Percentiles rank a stretch among this genome's conserved stretches.
Conservation (phyloP, 139 green algal species). For the Pycnococcus provasolii region DNA sequence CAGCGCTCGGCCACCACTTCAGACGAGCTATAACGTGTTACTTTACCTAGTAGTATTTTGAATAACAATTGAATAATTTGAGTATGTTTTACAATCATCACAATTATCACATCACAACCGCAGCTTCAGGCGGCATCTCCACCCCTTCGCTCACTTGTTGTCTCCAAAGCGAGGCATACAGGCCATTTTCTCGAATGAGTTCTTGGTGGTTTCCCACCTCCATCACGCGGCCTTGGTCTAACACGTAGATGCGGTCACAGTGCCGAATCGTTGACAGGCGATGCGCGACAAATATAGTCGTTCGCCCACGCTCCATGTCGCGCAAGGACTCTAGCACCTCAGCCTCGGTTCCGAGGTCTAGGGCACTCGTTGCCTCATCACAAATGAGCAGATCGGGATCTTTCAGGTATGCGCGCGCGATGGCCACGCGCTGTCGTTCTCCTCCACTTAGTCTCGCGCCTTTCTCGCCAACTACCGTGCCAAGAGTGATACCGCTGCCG, state of each 20-base stretch:
- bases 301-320: slow-evolving; percentile 45
- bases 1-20: too few relatives aligned
- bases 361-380: slow-evolving; percentile 72
- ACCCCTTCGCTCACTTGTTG: too few relatives aligned
- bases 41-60: too few relatives aligned
- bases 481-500: too few relatives aligned
- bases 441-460: slow-evolving; percentile 66
- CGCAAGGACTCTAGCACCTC: slow-evolving; percentile 44
- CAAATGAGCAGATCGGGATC: slow-evolving; percentile 71
- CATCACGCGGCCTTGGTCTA: background rate
- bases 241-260: slow-evolving; percentile 63
- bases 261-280: slow-evolving; percentile 64
- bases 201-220: too few relatives aligned
- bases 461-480: background rate
- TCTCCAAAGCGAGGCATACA: too few relatives aligned
- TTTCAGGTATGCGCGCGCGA: slow-evolving; percentile 68
- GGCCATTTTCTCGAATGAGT: too few relatives aligned
- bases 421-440: slow-evolving; percentile 93
- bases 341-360: slow-evolving; percentile 75
- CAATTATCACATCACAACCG: too few relatives aligned
- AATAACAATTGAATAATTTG: too few relatives aligned
- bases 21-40: too few relatives aligned
- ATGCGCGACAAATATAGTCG: slow-evolving; percentile 82
- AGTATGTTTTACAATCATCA: too few relatives aligned
- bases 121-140: too few relatives aligned